Conservation (phyloP, 208 protist genomes). For the Leishmania lainsoni region DNA sequence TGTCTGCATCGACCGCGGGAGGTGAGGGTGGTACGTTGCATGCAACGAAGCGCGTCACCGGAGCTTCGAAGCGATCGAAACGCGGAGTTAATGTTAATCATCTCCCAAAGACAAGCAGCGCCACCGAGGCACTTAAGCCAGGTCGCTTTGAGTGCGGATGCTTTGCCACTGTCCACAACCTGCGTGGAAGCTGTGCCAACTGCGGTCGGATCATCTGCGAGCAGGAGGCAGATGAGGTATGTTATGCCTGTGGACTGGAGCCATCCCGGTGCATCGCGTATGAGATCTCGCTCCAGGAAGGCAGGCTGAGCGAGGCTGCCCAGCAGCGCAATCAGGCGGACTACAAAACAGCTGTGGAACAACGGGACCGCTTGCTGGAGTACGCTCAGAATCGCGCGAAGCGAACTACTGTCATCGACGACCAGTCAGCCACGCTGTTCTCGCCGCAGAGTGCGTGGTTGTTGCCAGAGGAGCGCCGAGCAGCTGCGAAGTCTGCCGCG, state of each 20-base stretch:
- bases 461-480: constrained; percentile 56
- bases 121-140: constrained; percentile 51
- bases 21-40: constrained; percentile 6
- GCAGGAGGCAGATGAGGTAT: constrained; percentile 79
- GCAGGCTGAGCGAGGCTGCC: constrained; percentile 74
- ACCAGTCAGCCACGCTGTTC: constrained; percentile 78
- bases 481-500: constrained; percentile 51
- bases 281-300: constrained; percentile 82
- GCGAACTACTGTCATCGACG: constrained; percentile 86
- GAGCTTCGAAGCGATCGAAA: constrained; percentile 21
- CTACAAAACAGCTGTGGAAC: constrained; percentile 72
- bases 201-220: constrained; percentile 92
- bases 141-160: constrained; percentile 87
- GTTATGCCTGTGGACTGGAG: constrained; percentile 84
- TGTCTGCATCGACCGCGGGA: background rate
- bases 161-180: constrained; percentile 80
- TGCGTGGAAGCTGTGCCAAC: constrained; percentile 85
- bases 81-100: constrained; percentile 34
- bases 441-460: constrained; percentile 82
- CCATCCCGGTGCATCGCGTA: constrained; percentile 75
- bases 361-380: constrained; percentile 75
- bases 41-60: constrained; percentile 13
- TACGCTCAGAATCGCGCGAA: constrained; percentile 75
- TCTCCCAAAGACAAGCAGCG: constrained; percentile 20
- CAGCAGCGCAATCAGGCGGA: constrained; percentile 50